These are phyloP conservation scores for Coniochaeta prunicola DNA, from an alignment of 2,329 filamentous ascomycete species.

Conservation along the genomic window DNA sequence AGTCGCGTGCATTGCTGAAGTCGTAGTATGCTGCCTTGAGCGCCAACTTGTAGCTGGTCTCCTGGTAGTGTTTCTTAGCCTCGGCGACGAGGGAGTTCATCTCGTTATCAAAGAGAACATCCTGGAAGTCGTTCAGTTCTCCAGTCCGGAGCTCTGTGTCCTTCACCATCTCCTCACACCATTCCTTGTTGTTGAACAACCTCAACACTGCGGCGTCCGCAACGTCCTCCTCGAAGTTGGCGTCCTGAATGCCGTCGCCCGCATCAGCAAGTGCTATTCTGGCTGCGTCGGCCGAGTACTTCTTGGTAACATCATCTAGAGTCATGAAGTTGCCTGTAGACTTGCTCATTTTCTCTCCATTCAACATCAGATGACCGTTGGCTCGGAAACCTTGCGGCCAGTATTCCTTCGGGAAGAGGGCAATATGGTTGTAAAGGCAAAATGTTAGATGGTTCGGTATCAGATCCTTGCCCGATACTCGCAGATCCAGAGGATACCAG, in stretches of 20 bases:
- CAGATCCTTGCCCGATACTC: slow-evolving; percentile 85
- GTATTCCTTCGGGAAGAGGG: slow-evolving; percentile 79
- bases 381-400: slow-evolving; percentile 82
- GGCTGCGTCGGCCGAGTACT: slow-evolving; percentile 88
- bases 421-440: slow-evolving; percentile 88
- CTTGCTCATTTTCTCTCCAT: slow-evolving; percentile 98
- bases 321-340: slow-evolving; percentile 97
- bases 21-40: slow-evolving; percentile 85
- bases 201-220: slow-evolving; percentile 88
- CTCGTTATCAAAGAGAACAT: slow-evolving; percentile 88
- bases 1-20: slow-evolving; percentile 79
- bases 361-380: slow-evolving; percentile 90
- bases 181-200: slow-evolving; percentile 72
- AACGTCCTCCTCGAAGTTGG: slow-evolving; percentile 94
- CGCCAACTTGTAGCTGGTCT: slow-evolving; percentile 79
- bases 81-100: slow-evolving; percentile 78
- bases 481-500: slow-evolving; percentile 89
- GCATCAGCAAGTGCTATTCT: slow-evolving; percentile 90
- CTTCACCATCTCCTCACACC: slow-evolving; percentile 79
- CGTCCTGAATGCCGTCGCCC: slow-evolving; percentile 88
- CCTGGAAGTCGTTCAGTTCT: slow-evolving; percentile 69
- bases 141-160: slow-evolving; percentile 70
- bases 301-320: slow-evolving; percentile 73
- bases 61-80: slow-evolving; percentile 69
- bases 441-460: slow-evolving; percentile 94